phyloP scores from a whole-genome alignment of 1,139 yeast genomes.

The Diutina catenulata region DNA sequence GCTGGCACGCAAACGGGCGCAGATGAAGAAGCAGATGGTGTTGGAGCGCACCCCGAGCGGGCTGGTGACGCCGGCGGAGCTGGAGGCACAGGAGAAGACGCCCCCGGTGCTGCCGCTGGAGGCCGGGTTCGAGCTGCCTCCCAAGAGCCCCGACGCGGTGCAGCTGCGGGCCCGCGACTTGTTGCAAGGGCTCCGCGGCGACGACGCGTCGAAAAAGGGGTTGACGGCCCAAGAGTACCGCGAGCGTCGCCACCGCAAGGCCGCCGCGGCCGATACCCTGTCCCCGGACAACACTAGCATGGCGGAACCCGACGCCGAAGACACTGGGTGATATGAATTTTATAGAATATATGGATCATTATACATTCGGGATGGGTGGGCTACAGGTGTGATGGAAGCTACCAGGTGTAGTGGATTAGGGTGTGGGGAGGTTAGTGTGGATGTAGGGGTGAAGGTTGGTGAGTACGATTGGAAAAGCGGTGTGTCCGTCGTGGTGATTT shows the following conservation, averaged over 20 bases:
- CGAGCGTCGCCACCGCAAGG: slow-evolving; percentile 4
- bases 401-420: no score
- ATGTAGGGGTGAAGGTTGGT: no score
- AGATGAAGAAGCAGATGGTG: slow-evolving; percentile 45
- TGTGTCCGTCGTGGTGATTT: no score
- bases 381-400: no score
- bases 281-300: no score
- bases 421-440: no score
- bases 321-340: no score
- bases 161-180: slow-evolving; percentile 51
- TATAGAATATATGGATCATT: no score
- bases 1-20: slow-evolving; percentile 73
- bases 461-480: no score
- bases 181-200: slow-evolving; percentile 38
- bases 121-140: slow-evolving; percentile 3
- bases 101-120: not conserved
- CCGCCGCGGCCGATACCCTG: no score
- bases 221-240: slow-evolving; percentile 4
- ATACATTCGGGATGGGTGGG: no score
- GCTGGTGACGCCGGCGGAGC: not conserved
- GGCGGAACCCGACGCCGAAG: no score
- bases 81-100: not conserved
- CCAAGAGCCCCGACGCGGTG: slow-evolving; percentile 26
- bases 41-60: not conserved
- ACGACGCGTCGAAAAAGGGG: not conserved